Percentiles rank a stretch among this genome's conserved stretches.
These are phyloP conservation scores for Seminavis robusta DNA, from an alignment of 108 stramenopile species.

Conservation along the genomic window DNA sequence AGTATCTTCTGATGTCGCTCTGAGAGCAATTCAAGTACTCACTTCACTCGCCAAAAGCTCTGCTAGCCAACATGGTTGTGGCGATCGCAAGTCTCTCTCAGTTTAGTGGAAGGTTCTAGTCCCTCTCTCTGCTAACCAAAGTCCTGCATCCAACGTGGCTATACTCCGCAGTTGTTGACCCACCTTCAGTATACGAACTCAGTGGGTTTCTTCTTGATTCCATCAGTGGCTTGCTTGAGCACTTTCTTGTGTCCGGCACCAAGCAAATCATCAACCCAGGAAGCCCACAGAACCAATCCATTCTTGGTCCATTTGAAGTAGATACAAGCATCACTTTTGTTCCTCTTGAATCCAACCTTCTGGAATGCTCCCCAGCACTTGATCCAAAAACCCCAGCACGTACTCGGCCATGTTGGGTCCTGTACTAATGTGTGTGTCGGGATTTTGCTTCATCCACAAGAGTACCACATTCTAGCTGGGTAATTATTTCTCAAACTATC, in stretches of 20 bases:
- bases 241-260: constrained; percentile 7
- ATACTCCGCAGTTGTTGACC: no score
- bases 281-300: constrained; percentile 16
- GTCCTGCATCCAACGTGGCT: no score
- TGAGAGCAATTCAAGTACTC: no score
- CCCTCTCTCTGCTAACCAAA: no score
- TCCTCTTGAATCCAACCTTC: constrained; percentile 1
- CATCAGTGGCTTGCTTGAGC: constrained; percentile 2
- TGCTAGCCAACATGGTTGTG: no score
- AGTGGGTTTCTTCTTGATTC: constrained; percentile 16
- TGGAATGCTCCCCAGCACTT: not conserved
- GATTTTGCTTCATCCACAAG: constrained; percentile 2
- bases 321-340: constrained; percentile 24
- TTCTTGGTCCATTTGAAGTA: constrained; percentile 18
- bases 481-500: constrained; percentile 29
- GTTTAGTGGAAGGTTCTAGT: no score
- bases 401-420: constrained; percentile 35
- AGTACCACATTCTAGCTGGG: constrained; percentile 4
- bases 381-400: constrained; percentile 31
- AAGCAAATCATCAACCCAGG: constrained; percentile 40
- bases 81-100: no score
- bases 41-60: no score
- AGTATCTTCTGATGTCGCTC: no score
- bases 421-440: no score
- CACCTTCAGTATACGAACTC: no score